Evolutionary conservation across 176 grass and related monocot species (phyloP).

Genomic region (Thinopyrum elongatum): DNA sequence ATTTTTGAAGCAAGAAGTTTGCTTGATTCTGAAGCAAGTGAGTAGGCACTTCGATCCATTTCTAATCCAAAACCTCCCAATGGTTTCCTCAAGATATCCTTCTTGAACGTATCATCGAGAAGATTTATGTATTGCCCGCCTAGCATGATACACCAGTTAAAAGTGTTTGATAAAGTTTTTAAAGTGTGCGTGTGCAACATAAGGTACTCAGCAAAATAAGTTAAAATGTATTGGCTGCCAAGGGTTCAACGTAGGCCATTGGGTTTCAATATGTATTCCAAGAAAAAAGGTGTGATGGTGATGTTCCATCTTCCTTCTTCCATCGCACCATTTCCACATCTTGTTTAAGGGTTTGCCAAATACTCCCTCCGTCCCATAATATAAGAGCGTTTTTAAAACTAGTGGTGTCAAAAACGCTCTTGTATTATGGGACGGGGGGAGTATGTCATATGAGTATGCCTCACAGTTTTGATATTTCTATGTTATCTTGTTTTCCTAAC

Average conservation of each 20-base stretch:
- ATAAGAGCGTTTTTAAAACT: no score
- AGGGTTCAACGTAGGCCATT: background rate
- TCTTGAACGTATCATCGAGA: background rate
- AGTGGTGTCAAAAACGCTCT: no score
- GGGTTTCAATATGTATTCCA: background rate
- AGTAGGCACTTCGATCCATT: background rate
- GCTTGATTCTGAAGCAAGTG: conserved; percentile 1
- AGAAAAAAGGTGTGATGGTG: background rate
- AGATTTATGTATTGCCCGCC: background rate
- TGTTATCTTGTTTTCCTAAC: background rate
- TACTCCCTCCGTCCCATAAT: no score
- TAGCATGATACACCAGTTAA: background rate
- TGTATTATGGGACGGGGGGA: no score
- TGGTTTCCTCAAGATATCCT: background rate
- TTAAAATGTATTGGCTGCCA: background rate
- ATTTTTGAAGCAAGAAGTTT: background rate
- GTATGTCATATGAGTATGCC: background rate
- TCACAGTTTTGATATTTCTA: background rate
- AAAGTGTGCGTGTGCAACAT: background rate
- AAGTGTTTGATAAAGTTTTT: background rate
- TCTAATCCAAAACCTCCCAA: background rate
- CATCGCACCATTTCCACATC: background rate
- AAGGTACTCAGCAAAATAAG: background rate
- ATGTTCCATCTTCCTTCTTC: background rate
- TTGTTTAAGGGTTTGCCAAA: background rate